Evolutionary conservation across 2,329 filamentous ascomycete genomes (phyloP).

Genomic region (Arthrobotrys sinensis): DNA sequence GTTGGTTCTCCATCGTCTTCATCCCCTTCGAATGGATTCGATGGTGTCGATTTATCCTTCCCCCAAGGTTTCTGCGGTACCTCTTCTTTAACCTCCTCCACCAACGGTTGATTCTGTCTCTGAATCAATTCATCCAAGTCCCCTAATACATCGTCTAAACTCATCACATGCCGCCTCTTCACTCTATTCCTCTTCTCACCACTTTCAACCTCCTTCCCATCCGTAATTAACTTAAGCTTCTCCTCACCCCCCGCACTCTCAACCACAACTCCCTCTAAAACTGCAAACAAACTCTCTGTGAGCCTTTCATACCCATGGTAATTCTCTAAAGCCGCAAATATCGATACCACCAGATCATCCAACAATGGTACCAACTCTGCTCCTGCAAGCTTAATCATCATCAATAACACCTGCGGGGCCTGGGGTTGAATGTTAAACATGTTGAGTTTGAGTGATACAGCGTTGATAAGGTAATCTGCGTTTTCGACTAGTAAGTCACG

Average conservation of each 20-base stretch:
- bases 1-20: slow-evolving; percentile 66
- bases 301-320: slow-evolving; percentile 93
- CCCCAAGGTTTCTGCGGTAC: slow-evolving; percentile 66
- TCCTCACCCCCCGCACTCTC: slow-evolving; percentile 78
- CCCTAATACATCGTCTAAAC: slow-evolving; percentile 57
- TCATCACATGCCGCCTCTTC: slow-evolving; percentile 44
- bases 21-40: slow-evolving; percentile 62
- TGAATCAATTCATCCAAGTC: slow-evolving; percentile 45
- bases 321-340: slow-evolving; percentile 93
- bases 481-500: slow-evolving; percentile 88
- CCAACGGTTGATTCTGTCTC: slow-evolving; percentile 30
- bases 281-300: slow-evolving; percentile 86
- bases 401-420: slow-evolving; percentile 87
- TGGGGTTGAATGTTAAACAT: slow-evolving; percentile 93
- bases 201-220: slow-evolving; percentile 20
- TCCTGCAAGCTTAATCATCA: slow-evolving; percentile 93
- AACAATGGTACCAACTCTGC: slow-evolving; percentile 86
- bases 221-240: slow-evolving; percentile 67
- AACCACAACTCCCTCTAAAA: slow-evolving; percentile 85
- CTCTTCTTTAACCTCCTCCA: slow-evolving; percentile 62
- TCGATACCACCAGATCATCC: slow-evolving; percentile 89
- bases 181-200: slow-evolving; percentile 60
- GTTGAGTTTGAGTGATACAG: slow-evolving; percentile 88
- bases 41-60: slow-evolving; percentile 66
- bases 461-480: slow-evolving; percentile 96